Base-by-base conservation (phyloP, 177 flowering plant species). In the Vitis hybrid region DNA sequence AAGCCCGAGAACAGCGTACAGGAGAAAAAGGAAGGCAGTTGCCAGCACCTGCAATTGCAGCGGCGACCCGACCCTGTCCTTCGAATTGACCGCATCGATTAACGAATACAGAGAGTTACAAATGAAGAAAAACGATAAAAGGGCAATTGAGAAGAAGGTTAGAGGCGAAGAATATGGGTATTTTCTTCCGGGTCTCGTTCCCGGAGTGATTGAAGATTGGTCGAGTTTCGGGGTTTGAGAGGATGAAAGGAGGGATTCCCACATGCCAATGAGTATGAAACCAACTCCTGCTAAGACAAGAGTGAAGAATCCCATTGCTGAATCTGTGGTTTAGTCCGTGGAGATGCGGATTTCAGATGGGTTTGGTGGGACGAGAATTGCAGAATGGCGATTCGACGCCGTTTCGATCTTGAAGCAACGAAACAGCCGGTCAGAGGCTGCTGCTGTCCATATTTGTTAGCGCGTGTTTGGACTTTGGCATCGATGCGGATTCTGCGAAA, bases 1-100 rank as follows among this genome's bases (percentile, higher is more conserved):
- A n/a, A 89, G 17, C 19, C 88, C 89, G 15, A 79, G 50, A 5
- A 83, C 21, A 2, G 98, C 78, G 69, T 86, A 87, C 11, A 93
- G 76, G 32, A 90, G 73, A 73, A 95, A 95, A 17, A 95, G 84
- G 21, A 82, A 67, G 1, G 87, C 80, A 13, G 85, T 65, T 2
- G 89, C 75, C 30, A 87, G 79, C 5, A 80, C 74, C 70, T 86
- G 90, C 4, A 93, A 64, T 51, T 93, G 96, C 23, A 89, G 79
- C 17, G 78, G 82, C 23, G 84, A 73, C 4, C 97, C 98, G 56
- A 88, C 73, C 62, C 70, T 69, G 56, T 95, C 99, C 26, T 70
- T 67, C n/a, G 80, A 74, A 49, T 65, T 64, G 69, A 73, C 19
- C 17, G 98, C 86, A 62, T 81, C 80, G 68, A 77, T 30, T 26